phyloP scores from a whole-genome alignment of 1,284 basidiomycete species.

The Marasmius sp. region DNA sequence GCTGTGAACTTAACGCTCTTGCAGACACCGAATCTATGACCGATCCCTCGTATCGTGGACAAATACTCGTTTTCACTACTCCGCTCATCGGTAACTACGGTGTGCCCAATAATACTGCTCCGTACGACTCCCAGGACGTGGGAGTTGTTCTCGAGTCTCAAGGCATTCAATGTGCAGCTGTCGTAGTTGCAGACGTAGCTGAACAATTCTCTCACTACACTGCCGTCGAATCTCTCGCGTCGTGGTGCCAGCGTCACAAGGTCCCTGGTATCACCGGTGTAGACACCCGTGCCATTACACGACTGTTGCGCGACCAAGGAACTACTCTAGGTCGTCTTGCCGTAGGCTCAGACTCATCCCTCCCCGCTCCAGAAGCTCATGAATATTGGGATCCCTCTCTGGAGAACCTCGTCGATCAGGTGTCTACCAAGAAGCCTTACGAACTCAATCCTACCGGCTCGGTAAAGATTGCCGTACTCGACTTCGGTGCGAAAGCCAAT shows the following conservation, averaged over 20 bases:
- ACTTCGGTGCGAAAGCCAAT: slow-evolving; percentile 98
- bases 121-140: slow-evolving; percentile 78
- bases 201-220: slow-evolving; percentile 94
- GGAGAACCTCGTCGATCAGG: slow-evolving; percentile 93
- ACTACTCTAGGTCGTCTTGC: slow-evolving; percentile 94
- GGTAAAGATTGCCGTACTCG: slow-evolving; percentile 91
- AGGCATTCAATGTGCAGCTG: slow-evolving; percentile 88
- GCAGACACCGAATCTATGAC: slow-evolving; percentile 99
- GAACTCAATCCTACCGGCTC: slow-evolving; percentile 86
- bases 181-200: slow-evolving; percentile 94
- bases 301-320: slow-evolving; percentile 92
- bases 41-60: slow-evolving; percentile 96
- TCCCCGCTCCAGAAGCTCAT: slow-evolving; percentile 56
- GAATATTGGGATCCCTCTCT: slow-evolving; percentile 92
- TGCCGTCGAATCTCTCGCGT: slow-evolving; percentile 89
- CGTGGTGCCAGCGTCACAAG: slow-evolving; percentile 91
- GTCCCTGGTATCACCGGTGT: slow-evolving; percentile 96
- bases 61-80: slow-evolving; percentile 97
- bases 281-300: slow-evolving; percentile 96
- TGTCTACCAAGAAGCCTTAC: slow-evolving; percentile 87
- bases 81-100: slow-evolving; percentile 99
- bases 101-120: slow-evolving; percentile 82
- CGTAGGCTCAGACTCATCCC: slow-evolving; percentile 73
- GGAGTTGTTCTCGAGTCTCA: slow-evolving; percentile 91
- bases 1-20: slow-evolving; percentile 11